Conservation (phyloP, 1,284 basidiomycete species). For the Xanthoconium separans region DNA sequence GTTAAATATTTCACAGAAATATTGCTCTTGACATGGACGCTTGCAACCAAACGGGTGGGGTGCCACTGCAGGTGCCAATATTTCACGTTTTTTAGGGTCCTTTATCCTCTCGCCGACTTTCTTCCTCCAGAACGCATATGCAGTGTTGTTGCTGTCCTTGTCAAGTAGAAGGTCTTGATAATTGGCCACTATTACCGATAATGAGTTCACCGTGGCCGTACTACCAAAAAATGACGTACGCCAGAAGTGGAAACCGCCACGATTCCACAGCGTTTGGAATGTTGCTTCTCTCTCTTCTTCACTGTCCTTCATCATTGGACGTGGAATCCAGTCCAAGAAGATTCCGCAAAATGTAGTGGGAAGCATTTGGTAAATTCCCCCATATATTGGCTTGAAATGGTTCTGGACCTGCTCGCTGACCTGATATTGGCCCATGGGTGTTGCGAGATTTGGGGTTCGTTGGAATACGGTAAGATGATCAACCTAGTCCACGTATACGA, state of each 20-base stretch:
- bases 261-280: conserved; percentile 11
- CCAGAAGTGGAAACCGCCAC: conserved; percentile 14
- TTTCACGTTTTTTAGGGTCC: conserved; percentile 14
- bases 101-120: conserved; percentile 15
- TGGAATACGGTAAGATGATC: conserved; percentile 18
- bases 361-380: conserved; percentile 5
- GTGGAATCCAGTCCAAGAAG: neutral
- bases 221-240: conserved; percentile 8
- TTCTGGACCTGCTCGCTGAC: conserved; percentile 12
- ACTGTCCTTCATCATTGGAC: conserved; percentile 13
- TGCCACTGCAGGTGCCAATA: conserved; percentile 11
- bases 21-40: conserved; percentile 7
- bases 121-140: conserved; percentile 15
- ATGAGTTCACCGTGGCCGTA: neutral
- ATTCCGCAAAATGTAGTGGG: conserved; percentile 1
- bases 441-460: conserved; percentile 16
- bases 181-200: conserved; percentile 7
- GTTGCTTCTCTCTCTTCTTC: conserved; percentile 11
- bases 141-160: conserved; percentile 3
- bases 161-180: conserved; percentile 12
- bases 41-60: conserved; percentile 23
- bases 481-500: neutral
- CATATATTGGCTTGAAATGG: conserved; percentile 13
- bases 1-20: conserved; percentile 20
- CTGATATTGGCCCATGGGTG: conserved; percentile 11